Evolutionary conservation across 768 basidiomycete genomes (phyloP), one percentile per base, ranked within the genome.

Genomic region (Trametes punicea): DNA sequence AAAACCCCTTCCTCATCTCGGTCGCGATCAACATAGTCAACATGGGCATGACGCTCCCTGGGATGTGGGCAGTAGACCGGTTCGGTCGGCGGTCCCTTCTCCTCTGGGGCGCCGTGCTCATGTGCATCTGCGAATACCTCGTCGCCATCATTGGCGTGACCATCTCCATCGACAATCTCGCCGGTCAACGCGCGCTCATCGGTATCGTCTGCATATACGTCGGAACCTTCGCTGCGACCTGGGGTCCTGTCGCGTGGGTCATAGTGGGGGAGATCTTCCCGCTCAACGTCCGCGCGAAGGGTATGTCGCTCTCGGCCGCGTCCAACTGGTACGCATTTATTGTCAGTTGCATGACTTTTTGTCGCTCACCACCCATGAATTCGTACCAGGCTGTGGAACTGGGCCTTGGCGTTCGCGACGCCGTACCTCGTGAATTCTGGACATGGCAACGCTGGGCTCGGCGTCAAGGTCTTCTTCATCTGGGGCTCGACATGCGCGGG

Each of bases 91-190:
- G 92, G 53, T 77, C 80, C 31, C 79, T 94, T 46, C 81, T 93
- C 51, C 74, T 91, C 67, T 77, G 81, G 56, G 93, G 93, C 64
- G 90, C 91, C 21, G 69, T 80, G 51, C 86, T 86, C 50, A 93
- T 93, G 92, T 77, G 81, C 62, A 57, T 93, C 64, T 93, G 90
- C 77, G 87, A 93, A 70, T 92, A 77, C 75, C 80, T 93, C 64
- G 79, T 90, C 58, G 86, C 81, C 65, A 84, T 86, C 69, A 66
- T 83, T 53, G 82, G 81, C 63, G 77, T 52, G 6, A 52, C 51
- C 10, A 52, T 45, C 16, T 44, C 51, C 4, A 45, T 31, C 21
- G 13, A 23, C 78, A 53, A 73, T 75, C 23, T 61, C 75, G 54
- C 64, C 20, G 80, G 81, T 29, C 84, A 85, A 65, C 81, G 81